Evolutionary conservation across 2,329 filamentous ascomycete genomes (phyloP).

Genomic region (Penicillium sp.): DNA sequence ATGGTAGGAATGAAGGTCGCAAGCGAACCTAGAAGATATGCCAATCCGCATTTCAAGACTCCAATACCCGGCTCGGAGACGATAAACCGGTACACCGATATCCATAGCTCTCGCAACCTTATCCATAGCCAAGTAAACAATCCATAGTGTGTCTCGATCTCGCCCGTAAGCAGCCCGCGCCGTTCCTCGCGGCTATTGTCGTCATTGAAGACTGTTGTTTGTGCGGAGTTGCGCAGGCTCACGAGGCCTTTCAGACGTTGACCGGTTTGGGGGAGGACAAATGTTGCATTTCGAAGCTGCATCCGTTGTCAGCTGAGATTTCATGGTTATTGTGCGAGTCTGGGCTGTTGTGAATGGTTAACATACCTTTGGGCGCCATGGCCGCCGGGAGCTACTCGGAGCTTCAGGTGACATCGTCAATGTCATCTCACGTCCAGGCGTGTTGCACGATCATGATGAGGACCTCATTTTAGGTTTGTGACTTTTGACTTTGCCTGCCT

Average conservation of each 20-base stretch:
- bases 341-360: background rate
- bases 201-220: conserved; percentile 22
- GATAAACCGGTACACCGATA: conserved; percentile 56
- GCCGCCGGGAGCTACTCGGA: conserved; percentile 31
- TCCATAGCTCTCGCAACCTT: conserved; percentile 35
- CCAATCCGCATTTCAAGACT: conserved; percentile 85
- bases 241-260: conserved; percentile 77
- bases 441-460: conserved; percentile 9
- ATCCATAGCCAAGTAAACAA: conserved; percentile 17
- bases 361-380: conserved; percentile 33
- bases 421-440: conserved; percentile 19
- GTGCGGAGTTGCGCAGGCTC: conserved; percentile 59
- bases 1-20: conserved; percentile 76
- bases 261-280: conserved; percentile 80
- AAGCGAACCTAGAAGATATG: conserved; percentile 80
- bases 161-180: conserved; percentile 31
- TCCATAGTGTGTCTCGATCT: conserved; percentile 16
- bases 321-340: background rate
- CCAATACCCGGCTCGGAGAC: conserved; percentile 69
- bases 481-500: background rate
- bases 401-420: conserved; percentile 28
- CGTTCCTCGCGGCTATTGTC: conserved; percentile 35
- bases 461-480: background rate
- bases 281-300: conserved; percentile 75
- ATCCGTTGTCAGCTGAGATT: conserved; percentile 5